These are phyloP conservation scores for Xylaria sp. DNA, from an alignment of 2,329 filamentous ascomycete genomes.

Conservation along the genomic window DNA sequence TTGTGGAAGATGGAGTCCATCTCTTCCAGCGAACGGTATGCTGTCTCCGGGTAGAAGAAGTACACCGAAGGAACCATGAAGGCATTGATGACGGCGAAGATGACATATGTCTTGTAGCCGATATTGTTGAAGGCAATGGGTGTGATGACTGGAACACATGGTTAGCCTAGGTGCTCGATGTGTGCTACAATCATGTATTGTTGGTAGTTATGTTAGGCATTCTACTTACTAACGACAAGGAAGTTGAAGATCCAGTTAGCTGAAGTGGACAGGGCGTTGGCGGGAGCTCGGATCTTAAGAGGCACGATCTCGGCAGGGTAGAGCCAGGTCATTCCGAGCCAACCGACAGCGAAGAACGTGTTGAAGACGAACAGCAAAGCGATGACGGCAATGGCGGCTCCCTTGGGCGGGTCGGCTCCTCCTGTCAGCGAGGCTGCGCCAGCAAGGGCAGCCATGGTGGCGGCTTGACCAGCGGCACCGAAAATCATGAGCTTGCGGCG, in stretches of 20 bases:
- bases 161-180: constrained; percentile 6
- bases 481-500: constrained; percentile 78
- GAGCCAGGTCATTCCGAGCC: constrained; percentile 67
- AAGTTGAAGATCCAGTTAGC: constrained; percentile 73
- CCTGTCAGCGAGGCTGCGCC: constrained; percentile 51
- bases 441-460: constrained; percentile 72
- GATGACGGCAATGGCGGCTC: constrained; percentile 48
- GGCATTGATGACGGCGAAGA: constrained; percentile 73
- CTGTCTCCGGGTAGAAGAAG: constrained; percentile 73
- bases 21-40: constrained; percentile 71
- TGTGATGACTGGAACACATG: constrained; percentile 58
- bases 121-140: constrained; percentile 68
- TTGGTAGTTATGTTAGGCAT: background rate
- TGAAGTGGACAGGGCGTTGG: constrained; percentile 62
- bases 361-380: constrained; percentile 63
- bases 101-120: constrained; percentile 68
- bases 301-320: constrained; percentile 68
- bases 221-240: constrained; percentile 60
- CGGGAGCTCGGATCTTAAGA: constrained; percentile 62
- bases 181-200: background rate
- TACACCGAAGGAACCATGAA: constrained; percentile 67
- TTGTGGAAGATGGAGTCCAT: constrained; percentile 73
- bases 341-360: constrained; percentile 63
- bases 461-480: constrained; percentile 70
- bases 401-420: constrained; percentile 37